Evolutionary conservation across 768 basidiomycete genomes (phyloP).

Genomic region (Calvatia gigantea): DNA sequence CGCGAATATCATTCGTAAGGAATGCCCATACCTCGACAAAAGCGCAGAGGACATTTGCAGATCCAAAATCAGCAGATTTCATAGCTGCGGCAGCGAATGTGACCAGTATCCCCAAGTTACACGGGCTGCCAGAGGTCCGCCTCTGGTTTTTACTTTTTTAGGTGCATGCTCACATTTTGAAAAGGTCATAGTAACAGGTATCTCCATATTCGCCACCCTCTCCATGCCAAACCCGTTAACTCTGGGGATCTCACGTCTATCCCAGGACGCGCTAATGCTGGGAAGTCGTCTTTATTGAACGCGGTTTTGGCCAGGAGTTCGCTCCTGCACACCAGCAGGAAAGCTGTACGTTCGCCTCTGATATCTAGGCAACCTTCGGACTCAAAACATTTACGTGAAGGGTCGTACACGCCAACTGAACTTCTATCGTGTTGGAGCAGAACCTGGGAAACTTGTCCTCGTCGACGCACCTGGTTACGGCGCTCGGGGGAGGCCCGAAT

Average conservation of each 20-base stretch:
- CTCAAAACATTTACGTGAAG: conserved; percentile 30
- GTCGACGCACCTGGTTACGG: conserved; percentile 87
- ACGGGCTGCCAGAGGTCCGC: conserved; percentile 42
- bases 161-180: neutral
- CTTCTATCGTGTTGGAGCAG: conserved; percentile 65
- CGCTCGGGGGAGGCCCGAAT: conserved; percentile 65
- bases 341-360: conserved; percentile 47
- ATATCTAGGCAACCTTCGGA: neutral
- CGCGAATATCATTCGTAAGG: neutral
- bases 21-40: conserved; percentile 11
- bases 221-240: too few relatives aligned
- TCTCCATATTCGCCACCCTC: neutral
- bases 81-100: conserved; percentile 34
- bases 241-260: neutral
- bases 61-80: conserved; percentile 33
- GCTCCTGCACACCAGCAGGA: conserved; percentile 63
- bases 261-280: conserved; percentile 72
- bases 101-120: conserved; percentile 34
- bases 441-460: conserved; percentile 56
- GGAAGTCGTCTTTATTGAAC: conserved; percentile 75
- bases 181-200: conserved; percentile 46
- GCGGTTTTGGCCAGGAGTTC: conserved; percentile 56
- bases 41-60: conserved; percentile 23
- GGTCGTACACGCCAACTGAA: conserved; percentile 72
- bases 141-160: neutral